Base-by-base conservation (phyloP, 1,284 basidiomycete genomes). In the Austroboletus rostrupii region DNA sequence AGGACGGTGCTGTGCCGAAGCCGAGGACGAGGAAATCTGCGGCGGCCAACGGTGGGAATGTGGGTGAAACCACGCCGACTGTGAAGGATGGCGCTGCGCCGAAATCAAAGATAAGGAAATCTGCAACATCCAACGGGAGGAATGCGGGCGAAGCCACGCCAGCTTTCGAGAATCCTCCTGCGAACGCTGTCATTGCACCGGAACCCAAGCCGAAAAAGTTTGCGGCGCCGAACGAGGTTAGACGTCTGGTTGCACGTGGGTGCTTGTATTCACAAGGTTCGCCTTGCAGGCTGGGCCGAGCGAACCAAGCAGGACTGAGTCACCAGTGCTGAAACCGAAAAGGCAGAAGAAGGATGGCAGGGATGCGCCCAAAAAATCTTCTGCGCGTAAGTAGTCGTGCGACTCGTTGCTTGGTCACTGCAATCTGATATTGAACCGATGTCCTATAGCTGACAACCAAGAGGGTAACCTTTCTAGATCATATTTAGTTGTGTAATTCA, bases 331-430 rank as follows among this genome's bases (percentile, higher is more conserved):
- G 36, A 54, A 36, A 39, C 37, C 6, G 35, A 50, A 2, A 43
- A 53, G 28, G 44, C 31, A 1, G 39, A 54, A 52, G 41, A 55
- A 48, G 20, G 50, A 50, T 42, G 59, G 32, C 5, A 29, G n/a
- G 12, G 13, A 40, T 33, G 29, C 3, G 14, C 2, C 31, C 16
- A 47, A 53, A 28, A 49, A 44, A 39, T 29, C 47, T 39, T 51
- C 54, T 42, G 33, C 48, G 10, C 2, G 62, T 67, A 37, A 47
- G 61, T 50, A 32, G 10, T 4, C 12, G 14, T 8, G 42, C 12
- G 8, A 9, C 14, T 35, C 16, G 3, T 32, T 14, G 20, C 37
- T 8, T 44, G 13, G n/a, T 47, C 14, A 11, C 29, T 38, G 28
- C 14, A 17, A 43, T 21, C 14, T 45, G 20, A 53, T 40, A 3